phyloP scores from a whole-genome alignment of 2,329 filamentous ascomycete species.

The Xylariaceae sp. region DNA sequence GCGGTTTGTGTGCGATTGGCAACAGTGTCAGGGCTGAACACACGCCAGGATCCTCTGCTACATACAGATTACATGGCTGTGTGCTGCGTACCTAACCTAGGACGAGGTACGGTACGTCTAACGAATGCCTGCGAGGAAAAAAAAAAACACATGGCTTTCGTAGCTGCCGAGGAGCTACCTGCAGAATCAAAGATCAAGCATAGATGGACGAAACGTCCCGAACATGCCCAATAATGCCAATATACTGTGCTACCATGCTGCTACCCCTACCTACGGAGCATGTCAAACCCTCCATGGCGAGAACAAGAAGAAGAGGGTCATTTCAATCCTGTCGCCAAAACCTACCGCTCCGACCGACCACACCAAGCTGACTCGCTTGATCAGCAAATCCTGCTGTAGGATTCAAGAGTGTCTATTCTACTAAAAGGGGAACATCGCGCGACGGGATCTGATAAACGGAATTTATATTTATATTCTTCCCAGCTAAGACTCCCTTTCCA shows the following conservation, averaged over 20 bases:
- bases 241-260: background rate
- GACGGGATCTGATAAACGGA: background rate
- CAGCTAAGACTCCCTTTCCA: background rate
- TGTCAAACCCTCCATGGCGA: background rate
- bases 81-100: too few species aligned
- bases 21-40: slow-evolving; percentile 7
- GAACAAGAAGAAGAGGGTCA: background rate
- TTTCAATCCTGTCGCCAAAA: background rate
- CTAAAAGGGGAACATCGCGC: background rate
- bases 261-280: background rate
- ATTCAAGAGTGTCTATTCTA: background rate
- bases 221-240: background rate
- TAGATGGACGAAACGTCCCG: slow-evolving; percentile 4
- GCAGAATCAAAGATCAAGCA: slow-evolving; percentile 8
- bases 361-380: background rate
- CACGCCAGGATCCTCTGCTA: background rate
- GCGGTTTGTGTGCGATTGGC: slow-evolving; percentile 1
- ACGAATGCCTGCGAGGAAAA: background rate
- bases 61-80: too few species aligned
- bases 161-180: slow-evolving; percentile 4
- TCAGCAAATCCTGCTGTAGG: background rate
- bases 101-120: background rate
- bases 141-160: slow-evolving; percentile 12
- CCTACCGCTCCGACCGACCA: background rate
- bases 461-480: too few species aligned